Evolutionary conservation across 1,139 yeast species (phyloP).

Genomic region (Yamadazyma songkhlaensis): DNA sequence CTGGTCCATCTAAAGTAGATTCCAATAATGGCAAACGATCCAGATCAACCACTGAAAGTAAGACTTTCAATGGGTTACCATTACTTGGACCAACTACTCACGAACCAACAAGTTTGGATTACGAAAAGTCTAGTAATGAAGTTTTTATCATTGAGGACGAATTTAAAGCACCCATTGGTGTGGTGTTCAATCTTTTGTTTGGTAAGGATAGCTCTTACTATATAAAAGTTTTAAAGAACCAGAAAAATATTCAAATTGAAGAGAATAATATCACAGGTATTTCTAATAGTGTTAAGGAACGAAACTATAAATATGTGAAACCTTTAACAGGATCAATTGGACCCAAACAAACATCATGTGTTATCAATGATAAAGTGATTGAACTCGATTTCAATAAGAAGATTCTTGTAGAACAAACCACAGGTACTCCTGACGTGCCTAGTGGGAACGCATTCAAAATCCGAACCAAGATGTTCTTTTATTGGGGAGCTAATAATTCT

Average conservation of each 20-base stretch:
- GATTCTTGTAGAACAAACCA: slow-evolving; percentile 61
- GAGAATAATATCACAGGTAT: slow-evolving; percentile 48
- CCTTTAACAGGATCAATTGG: slow-evolving; percentile 86
- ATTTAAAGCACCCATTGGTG: slow-evolving; percentile 78
- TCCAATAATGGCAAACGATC: slow-evolving; percentile 3
- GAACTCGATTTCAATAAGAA: slow-evolving; percentile 57
- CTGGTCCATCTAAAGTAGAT: neutral
- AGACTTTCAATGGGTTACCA: slow-evolving; percentile 34
- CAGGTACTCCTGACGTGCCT: slow-evolving; percentile 93
- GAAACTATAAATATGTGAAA: slow-evolving; percentile 72
- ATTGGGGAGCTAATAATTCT: slow-evolving; percentile 74
- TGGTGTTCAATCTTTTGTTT: slow-evolving; percentile 63
- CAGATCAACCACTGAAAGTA: slow-evolving; percentile 1
- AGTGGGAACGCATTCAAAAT: slow-evolving; percentile 82
- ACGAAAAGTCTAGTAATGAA: slow-evolving; percentile 57
- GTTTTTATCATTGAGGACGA: slow-evolving; percentile 60
- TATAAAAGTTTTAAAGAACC: slow-evolving; percentile 55
- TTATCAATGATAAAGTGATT: slow-evolving; percentile 68
- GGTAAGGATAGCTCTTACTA: slow-evolving; percentile 68
- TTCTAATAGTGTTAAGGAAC: slow-evolving; percentile 26
- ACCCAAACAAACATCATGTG: slow-evolving; percentile 89
- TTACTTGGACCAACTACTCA: slow-evolving; percentile 39
- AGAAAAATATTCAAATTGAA: slow-evolving; percentile 68
- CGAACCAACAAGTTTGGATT: slow-evolving; percentile 35
- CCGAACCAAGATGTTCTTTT: slow-evolving; percentile 60